Base-by-base conservation (phyloP, 805 yeast genomes). In the Candida easanensis region DNA sequence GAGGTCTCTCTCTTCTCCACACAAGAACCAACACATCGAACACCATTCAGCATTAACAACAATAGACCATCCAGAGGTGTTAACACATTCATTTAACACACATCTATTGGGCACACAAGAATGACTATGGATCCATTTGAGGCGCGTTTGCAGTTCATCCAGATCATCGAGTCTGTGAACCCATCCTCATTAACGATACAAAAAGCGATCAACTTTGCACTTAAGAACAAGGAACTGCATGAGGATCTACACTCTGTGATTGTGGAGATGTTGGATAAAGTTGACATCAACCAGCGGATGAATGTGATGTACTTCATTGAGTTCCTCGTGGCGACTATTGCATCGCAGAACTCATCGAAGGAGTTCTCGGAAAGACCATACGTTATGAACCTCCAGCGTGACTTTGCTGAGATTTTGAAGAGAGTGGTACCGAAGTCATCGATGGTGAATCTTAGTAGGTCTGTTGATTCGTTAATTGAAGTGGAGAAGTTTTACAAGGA, bases 121-220 rank as follows among this genome's bases (percentile, higher is more conserved):
- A 7, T 13, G 15, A 22, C 18, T 5, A 88, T 90, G 95, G 97
- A 90, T 60, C 82, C 96, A 1, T 87, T 91, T 61, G 96, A 88
- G 57, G 89, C 90, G 4, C 75, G 91, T 45, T 66, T 88, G 36
- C 84, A 84, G 62, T 83, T 90, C 54, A 72, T 79, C 5, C 86
- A 81, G 53, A 76, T 80, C 34, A 69, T 90, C 42, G 74, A 80
- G 51, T 62, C 71, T 6, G 66, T 91, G 33, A 81, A 79, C 33
- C 90, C 96, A 0, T 74, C 88, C 1, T 65, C 69, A 38, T 75
- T 65, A 52, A 67, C 69, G n/a, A 66, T 79, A 25, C 62, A 41
- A 39, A 57, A 55, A 51, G 60, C 55, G 30, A 42, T 48, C 20
- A 42, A 43, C 38, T 54, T 78, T 58, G 77, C 86, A 2, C 61